Evolutionary conservation across 1,284 basidiomycete genomes (phyloP).

Genomic region (Pyrrhoderma lamaoense): DNA sequence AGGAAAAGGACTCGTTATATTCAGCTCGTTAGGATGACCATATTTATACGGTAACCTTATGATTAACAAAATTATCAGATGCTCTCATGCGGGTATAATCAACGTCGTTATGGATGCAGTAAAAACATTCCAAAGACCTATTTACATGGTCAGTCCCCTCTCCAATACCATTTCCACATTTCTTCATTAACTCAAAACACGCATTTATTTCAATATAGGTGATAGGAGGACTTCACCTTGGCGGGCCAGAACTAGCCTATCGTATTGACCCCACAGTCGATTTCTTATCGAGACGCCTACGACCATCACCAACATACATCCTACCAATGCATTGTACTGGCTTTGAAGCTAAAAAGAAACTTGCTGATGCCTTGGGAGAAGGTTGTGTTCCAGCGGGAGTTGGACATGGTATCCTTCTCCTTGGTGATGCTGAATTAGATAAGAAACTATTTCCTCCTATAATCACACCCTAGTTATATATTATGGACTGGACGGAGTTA

Average conservation of each 20-base stretch:
- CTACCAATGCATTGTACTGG: slow-evolving; percentile 83
- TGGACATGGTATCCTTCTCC: slow-evolving; percentile 55
- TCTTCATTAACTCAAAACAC: background rate
- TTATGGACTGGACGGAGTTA: too few relatives aligned
- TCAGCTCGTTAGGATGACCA: slow-evolving; percentile 52
- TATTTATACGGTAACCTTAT: slow-evolving; percentile 22
- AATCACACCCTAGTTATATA: background rate
- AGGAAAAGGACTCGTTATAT: slow-evolving; percentile 73
- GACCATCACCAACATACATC: slow-evolving; percentile 60
- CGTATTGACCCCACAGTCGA: slow-evolving; percentile 65
- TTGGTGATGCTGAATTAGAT: slow-evolving; percentile 14
- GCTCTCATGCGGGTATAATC: slow-evolving; percentile 78
- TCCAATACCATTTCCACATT: background rate
- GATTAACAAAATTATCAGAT: slow-evolving; percentile 47
- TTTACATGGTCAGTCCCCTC: slow-evolving; percentile 68
- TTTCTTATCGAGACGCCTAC: slow-evolving; percentile 53
- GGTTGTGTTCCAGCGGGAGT: slow-evolving; percentile 70
- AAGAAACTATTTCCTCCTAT: slow-evolving; percentile 12
- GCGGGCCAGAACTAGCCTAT: slow-evolving; percentile 50
- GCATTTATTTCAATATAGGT: slow-evolving; percentile 35
- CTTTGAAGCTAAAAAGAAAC: slow-evolving; percentile 60
- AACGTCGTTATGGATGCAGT: slow-evolving; percentile 71
- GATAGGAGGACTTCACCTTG: slow-evolving; percentile 75
- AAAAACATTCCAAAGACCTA: slow-evolving; percentile 51
- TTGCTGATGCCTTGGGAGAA: slow-evolving; percentile 62